A percentile compares a stretch with the other conserved stretches of the same genome.
These are phyloP conservation scores for Ilyonectria destructans DNA, from an alignment of 2,329 filamentous ascomycete genomes.

Conservation along the genomic window DNA sequence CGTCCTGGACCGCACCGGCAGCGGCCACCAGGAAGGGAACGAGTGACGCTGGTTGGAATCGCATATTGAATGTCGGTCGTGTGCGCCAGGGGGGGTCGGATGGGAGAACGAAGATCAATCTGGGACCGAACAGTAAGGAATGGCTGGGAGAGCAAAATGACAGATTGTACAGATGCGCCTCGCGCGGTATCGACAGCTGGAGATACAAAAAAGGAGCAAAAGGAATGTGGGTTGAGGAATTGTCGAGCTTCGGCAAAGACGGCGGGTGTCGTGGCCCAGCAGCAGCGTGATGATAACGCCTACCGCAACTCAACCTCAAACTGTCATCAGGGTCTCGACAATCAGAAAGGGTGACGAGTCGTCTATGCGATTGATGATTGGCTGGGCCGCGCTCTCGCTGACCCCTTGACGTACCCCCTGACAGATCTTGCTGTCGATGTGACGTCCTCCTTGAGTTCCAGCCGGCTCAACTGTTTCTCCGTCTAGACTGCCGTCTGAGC, in stretches of 20 bases:
- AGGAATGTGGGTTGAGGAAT: constrained; percentile 27
- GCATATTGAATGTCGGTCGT: constrained; percentile 44
- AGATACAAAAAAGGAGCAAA: constrained; percentile 10
- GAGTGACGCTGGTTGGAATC: constrained; percentile 47
- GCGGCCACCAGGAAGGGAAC: constrained; percentile 56
- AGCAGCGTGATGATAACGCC: constrained; percentile 25
- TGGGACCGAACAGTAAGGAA: constrained; percentile 1
- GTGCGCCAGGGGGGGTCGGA: constrained; percentile 12
- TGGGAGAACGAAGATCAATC: constrained; percentile 1
- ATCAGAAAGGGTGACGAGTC: constrained; percentile 28
- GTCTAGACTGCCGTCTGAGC: constrained; percentile 6
- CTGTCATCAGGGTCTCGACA: constrained; percentile 30
- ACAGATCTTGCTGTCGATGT: neutral
- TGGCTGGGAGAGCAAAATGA: constrained; percentile 1
- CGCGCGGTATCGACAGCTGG: constrained; percentile 16
- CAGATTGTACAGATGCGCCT: constrained; percentile 27
- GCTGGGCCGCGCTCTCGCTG: neutral
- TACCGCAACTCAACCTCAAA: constrained; percentile 29
- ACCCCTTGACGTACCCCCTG: neutral
- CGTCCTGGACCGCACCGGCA: constrained; percentile 54
- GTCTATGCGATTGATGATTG: constrained; percentile 18
- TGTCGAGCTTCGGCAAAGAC: constrained; percentile 9
- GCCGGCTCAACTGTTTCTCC: constrained; percentile 40
- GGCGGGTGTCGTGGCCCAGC: neutral
- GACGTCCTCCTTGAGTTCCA: constrained; percentile 4